Conservation (phyloP, 768 basidiomycete genomes). For the Exidia glandulosa region DNA sequence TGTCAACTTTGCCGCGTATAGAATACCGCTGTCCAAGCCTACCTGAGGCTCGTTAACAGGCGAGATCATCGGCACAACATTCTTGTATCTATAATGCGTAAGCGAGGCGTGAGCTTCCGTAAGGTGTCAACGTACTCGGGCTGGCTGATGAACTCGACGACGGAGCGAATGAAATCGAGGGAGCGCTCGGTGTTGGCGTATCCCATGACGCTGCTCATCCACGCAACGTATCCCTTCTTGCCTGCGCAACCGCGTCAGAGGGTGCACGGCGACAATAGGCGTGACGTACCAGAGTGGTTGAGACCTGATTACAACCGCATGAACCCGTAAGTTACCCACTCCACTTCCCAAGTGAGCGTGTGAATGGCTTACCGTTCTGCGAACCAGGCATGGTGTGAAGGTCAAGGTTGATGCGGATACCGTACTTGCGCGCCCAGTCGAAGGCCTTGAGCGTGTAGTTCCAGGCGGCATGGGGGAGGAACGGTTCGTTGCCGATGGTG, state of each 20-base stretch:
- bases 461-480: conserved; percentile 73
- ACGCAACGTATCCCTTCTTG: conserved; percentile 43
- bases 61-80: conserved; percentile 79
- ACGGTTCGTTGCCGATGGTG: conserved; percentile 65
- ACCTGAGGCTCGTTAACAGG: conserved; percentile 78
- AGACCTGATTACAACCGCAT: conserved; percentile 3
- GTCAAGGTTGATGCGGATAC: conserved; percentile 87
- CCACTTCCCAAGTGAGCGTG: no score
- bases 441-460: conserved; percentile 90
- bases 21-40: neutral
- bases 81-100: conserved; percentile 35
- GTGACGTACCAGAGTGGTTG: neutral
- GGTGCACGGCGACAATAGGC: neutral
- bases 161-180: conserved; percentile 77
- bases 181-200: conserved; percentile 86
- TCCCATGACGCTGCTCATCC: conserved; percentile 85
- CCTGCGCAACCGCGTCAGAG: neutral
- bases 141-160: conserved; percentile 88
- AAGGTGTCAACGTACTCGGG: conserved; percentile 34
- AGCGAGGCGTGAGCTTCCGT: neutral
- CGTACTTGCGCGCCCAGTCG: conserved; percentile 94
- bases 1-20: neutral
- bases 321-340: neutral
- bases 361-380: conserved; percentile 10
- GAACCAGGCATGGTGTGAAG: conserved; percentile 62